These are phyloP conservation scores for Aspergillus cejpii DNA, from an alignment of 2,329 filamentous ascomycete genomes.

Conservation along the genomic window DNA sequence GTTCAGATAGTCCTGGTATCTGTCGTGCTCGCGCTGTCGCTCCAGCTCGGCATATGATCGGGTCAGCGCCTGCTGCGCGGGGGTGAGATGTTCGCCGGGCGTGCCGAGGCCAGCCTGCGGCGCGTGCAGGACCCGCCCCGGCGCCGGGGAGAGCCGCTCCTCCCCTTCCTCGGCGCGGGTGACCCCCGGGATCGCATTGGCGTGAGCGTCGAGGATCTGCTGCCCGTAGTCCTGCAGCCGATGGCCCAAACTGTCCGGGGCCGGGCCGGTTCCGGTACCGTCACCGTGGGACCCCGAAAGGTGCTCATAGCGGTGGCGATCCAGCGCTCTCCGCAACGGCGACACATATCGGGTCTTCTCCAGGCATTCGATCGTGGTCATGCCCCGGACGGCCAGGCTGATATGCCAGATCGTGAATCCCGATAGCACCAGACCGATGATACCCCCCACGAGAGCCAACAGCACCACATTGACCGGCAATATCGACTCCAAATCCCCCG, in stretches of 20 bases:
- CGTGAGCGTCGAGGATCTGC: constrained; percentile 72
- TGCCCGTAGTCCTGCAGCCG: constrained; percentile 58
- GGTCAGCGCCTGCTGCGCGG: constrained; percentile 42
- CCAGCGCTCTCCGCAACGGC: constrained; percentile 64
- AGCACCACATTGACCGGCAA: constrained; percentile 89
- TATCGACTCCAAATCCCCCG: constrained; percentile 64
- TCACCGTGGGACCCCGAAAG: constrained; percentile 39
- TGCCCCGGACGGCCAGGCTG: constrained; percentile 65
- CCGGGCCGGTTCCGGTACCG: constrained; percentile 10
- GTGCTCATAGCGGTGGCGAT: constrained; percentile 55
- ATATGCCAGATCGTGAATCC: constrained; percentile 93
- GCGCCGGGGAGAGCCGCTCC: constrained; percentile 41
- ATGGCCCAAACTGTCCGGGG: constrained; percentile 34
- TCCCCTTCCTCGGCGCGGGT: constrained; percentile 78
- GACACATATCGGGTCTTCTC: constrained; percentile 93
- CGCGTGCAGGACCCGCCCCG: constrained; percentile 3
- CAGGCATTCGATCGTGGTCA: constrained; percentile 93
- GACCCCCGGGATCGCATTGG: constrained; percentile 72
- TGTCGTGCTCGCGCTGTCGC: constrained; percentile 56
- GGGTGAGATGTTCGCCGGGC: constrained; percentile 28
- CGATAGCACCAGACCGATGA: constrained; percentile 81
- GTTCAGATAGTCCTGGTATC: constrained; percentile 77
- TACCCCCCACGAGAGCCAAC: constrained; percentile 76
- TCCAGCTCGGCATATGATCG: constrained; percentile 53
- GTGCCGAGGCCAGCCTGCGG: constrained; percentile 1